Conservation (phyloP, 306 rosid species). For the Begonia fuchsioides region DNA sequence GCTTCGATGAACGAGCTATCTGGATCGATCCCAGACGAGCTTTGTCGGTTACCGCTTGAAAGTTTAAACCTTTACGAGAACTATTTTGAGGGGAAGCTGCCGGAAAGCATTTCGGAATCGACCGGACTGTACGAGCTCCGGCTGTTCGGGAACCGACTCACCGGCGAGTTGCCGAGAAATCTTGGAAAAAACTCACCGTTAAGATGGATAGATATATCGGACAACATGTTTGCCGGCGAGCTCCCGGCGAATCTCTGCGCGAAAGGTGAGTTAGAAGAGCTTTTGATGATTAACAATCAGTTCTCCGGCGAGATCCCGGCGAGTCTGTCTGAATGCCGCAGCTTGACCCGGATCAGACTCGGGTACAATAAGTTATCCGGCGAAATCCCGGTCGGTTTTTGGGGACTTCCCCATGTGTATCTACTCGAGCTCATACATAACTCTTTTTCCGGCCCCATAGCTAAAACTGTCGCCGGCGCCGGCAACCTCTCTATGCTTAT, state of each 20-base stretch:
- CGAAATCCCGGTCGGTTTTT: slow-evolving; percentile 50
- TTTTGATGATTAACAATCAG: slow-evolving; percentile 42
- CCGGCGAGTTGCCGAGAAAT: slow-evolving; percentile 49
- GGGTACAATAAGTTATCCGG: slow-evolving; percentile 48
- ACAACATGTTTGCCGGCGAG: slow-evolving; percentile 40
- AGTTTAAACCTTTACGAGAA: slow-evolving; percentile 76
- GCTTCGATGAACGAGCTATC: slow-evolving; percentile 53
- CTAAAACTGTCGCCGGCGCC: slow-evolving; percentile 48
- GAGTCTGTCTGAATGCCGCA: slow-evolving; percentile 40
- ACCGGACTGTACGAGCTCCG: slow-evolving; percentile 43
- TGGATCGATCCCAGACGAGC: slow-evolving; percentile 54
- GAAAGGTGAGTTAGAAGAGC: slow-evolving; percentile 39
- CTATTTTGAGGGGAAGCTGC: slow-evolving; percentile 41
- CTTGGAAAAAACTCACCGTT: slow-evolving; percentile 52
- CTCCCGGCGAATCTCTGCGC: slow-evolving; percentile 50
- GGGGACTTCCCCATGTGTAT: slow-evolving; percentile 65
- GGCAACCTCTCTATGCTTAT: slow-evolving; percentile 33
- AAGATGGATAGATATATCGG: slow-evolving; percentile 51
- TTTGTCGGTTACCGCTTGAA: slow-evolving; percentile 43
- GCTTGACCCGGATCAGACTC: slow-evolving; percentile 45
- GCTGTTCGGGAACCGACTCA: slow-evolving; percentile 37
- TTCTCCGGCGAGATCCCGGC: slow-evolving; percentile 53
- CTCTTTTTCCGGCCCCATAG: slow-evolving; percentile 44
- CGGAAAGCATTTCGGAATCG: slow-evolving; percentile 49
- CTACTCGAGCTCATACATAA: slow-evolving; percentile 50